Base-by-base conservation (phyloP, 2,329 filamentous ascomycete species). In the Fusarium sp. region DNA sequence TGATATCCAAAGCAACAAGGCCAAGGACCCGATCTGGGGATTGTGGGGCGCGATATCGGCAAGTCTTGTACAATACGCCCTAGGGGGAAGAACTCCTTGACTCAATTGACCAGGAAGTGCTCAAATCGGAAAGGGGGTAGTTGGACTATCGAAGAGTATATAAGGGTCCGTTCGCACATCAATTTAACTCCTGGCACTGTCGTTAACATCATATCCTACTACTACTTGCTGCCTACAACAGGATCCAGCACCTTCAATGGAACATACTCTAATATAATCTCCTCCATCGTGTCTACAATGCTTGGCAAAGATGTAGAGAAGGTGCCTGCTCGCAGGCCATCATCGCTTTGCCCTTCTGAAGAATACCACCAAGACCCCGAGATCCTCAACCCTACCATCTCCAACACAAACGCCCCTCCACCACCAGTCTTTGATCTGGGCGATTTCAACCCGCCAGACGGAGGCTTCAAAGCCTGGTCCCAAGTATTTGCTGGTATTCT, bases 401-500 rank as follows among this genome's bases (percentile, higher is more conserved):
- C 70, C 52, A 66, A 70, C 43, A 63, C 66, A 42, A 59, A 66
- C 49, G 66, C 65, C 17, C 66, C 69, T n/a, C 62, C 63, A 17
- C 56, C 57, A 15, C 56, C 57, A 9, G 51, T 60, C 31, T 55
- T 65, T 35, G 53, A 69, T 35, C 60, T 44, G 31, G 58, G 61
- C 29, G 52, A 47, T 49, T 71, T 69, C 43, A 54, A 70, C 19
- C 67, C 66, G 7, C 81, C 80, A 1, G 79, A 82, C 41, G 80
- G 81, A 23, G 82, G 81, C 11, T 62, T 76, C 44, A 60, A 69
- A 13, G 82, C 81, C 14, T 84, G 82, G 82, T 76, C 74, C 1
- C 82, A 84, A 65, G 80, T 84, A 9, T 42, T 80, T 17, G 78
- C 80, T 7, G 77, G 77, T 29, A 73, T 80, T 36, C 73, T 82